These are phyloP conservation scores for Puccinia horiana DNA, from an alignment of 1,284 basidiomycete genomes.

Conservation along the genomic window DNA sequence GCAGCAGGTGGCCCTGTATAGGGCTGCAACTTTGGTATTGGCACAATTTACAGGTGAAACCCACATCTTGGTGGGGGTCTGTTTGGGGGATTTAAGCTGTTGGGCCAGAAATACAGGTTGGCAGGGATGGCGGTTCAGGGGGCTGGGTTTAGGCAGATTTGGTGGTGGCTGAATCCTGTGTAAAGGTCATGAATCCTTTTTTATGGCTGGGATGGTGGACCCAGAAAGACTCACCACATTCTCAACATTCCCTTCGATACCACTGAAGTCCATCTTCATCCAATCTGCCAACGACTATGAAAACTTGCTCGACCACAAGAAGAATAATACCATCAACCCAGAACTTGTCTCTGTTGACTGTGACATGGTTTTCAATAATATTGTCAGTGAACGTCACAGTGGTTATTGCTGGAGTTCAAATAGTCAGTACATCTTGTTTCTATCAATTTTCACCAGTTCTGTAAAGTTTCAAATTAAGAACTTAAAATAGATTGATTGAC, in stretches of 20 bases:
- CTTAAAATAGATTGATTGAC: background rate
- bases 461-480: too few relatives aligned
- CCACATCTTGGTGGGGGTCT: too few relatives aligned
- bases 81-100: too few relatives aligned
- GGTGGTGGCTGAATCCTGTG: too few relatives aligned
- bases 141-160: too few relatives aligned
- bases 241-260: constrained; percentile 35
- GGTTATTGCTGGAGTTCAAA: constrained; percentile 40
- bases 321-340: background rate
- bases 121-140: too few relatives aligned
- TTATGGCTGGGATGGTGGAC: too few relatives aligned
- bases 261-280: constrained; percentile 19
- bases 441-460: background rate
- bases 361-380: background rate
- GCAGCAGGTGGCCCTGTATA: too few relatives aligned
- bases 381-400: constrained; percentile 16
- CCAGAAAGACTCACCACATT: constrained; percentile 9
- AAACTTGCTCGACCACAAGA: background rate
- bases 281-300: background rate
- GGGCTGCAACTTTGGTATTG: too few relatives aligned
- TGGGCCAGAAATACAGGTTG: too few relatives aligned
- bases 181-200: too few relatives aligned
- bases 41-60: too few relatives aligned
- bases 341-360: constrained; percentile 16
- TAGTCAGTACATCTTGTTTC: constrained; percentile 2